Evolutionary conservation across 2,329 filamentous ascomycete genomes (phyloP), one percentile per base, ranked within the genome.

Genomic region (Colletotrichum tabaci): DNA sequence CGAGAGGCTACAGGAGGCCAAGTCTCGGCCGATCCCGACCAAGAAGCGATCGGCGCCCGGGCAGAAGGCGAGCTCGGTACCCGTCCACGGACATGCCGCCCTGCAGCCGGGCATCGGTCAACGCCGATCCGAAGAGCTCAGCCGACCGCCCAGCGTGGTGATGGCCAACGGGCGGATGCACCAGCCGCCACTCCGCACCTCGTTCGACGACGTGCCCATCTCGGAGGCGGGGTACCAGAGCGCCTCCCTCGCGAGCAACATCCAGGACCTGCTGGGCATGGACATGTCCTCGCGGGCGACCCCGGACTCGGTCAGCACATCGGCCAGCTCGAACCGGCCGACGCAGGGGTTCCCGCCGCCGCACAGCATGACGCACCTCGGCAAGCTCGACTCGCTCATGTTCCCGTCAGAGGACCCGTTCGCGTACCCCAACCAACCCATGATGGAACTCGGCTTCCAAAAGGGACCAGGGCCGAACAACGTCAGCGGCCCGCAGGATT

Each of bases 401-500:
- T 96, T 96, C 77, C 91, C 93, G 1, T 92, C 92, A 0, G 88
- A 89, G 44, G 93, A 96, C 76, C 93, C 93, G 0, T 92, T 96
- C 74, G 92, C 91, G 0, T 96, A 96, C 76, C 93, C 93, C 0
- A 94, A 92, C 76, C 92, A 94, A 74, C 91, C 92, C 0, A 89
- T 92, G 84, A 91, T 92, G 83, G 86, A 89, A 75, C 84, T 89
- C 50, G 85, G 85, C 12, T 84, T 80, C 75, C 81, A 81, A 35
- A 76, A 79, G n/a, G 78, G 78, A 66, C 74, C 80, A 74, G 75
- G 81, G 73, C 68, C 72, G 42, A 74, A 79, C 73, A 77, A 77
- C 61, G 79, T 82, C 77, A 76, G 77, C 61, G 79, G 80, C 9
- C 79, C 79, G 9, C 77, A 79, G 62, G 81, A 83, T 44, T 26